These are phyloP conservation scores for Pholiota microspora DNA, from an alignment of 768 basidiomycete species.

Conservation along the genomic window DNA sequence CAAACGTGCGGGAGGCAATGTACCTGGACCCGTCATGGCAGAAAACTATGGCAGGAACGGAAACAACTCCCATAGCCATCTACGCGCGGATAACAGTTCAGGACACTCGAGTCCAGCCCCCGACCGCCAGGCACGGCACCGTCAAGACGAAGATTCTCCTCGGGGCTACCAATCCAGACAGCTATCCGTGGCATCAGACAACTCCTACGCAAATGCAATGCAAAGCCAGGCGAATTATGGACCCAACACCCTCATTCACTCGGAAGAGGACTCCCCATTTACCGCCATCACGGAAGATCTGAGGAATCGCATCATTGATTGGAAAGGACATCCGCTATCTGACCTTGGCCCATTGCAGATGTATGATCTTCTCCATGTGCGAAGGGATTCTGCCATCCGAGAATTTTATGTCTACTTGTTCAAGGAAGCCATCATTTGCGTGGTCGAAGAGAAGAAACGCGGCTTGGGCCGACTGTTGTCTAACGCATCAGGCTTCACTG, in stretches of 20 bases:
- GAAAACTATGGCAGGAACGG: constrained; percentile 43
- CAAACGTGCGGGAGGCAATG: constrained; percentile 50
- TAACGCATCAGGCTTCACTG: constrained; percentile 54
- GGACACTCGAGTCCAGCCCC: constrained; percentile 42
- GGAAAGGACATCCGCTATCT: constrained; percentile 92
- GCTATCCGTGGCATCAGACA: constrained; percentile 25
- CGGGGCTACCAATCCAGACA: constrained; percentile 28
- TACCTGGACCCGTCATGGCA: constrained; percentile 52
- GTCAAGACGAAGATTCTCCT: constrained; percentile 20
- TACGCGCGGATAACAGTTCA: constrained; percentile 29
- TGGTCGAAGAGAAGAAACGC: constrained; percentile 93
- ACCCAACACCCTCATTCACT: constrained; percentile 33
- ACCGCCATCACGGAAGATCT: constrained; percentile 85
- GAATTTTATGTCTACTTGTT: constrained; percentile 98
- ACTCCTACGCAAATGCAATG: constrained; percentile 30
- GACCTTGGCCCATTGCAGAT: constrained; percentile 87
- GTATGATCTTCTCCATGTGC: constrained; percentile 88
- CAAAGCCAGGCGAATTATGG: constrained; percentile 29
- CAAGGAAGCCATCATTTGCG: constrained; percentile 96
- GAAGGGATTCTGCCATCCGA: constrained; percentile 84
- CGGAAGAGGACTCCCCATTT: constrained; percentile 77
- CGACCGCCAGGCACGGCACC: constrained; percentile 30
- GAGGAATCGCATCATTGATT: constrained; percentile 87
- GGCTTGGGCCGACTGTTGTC: constrained; percentile 74
- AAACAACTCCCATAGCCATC: constrained; percentile 21